Evolutionary conservation across 164 flowering plant species (phyloP).

Genomic region (Santalum album): DNA sequence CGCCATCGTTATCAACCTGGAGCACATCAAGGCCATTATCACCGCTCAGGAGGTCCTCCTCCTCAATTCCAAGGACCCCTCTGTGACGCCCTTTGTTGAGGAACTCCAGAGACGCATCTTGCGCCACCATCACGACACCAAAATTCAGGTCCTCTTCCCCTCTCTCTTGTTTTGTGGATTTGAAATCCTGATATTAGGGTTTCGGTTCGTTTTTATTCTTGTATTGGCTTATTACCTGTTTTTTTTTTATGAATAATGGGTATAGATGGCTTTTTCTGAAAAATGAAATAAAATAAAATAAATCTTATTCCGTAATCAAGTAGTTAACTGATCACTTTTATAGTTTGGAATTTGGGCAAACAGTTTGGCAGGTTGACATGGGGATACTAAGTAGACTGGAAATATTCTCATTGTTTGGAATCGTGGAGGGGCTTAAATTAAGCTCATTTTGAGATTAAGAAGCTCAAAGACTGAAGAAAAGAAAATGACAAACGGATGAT

Average conservation of each 20-base stretch:
- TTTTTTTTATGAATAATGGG: background rate
- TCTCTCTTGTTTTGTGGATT: background rate
- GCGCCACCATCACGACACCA: constrained; percentile 53
- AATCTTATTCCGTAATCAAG: no score
- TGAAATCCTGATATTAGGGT: background rate
- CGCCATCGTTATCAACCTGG: constrained; percentile 88
- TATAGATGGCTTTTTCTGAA: no score
- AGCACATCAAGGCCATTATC: constrained; percentile 92
- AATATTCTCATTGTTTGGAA: no score
- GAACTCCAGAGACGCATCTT: constrained; percentile 63
- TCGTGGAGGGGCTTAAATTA: no score
- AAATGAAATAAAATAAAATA: no score
- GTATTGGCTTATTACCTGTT: background rate
- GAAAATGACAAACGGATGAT: no score
- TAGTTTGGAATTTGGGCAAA: no score
- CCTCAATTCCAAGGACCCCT: constrained; percentile 71
- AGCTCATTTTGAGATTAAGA: no score
- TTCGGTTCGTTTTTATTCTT: background rate
- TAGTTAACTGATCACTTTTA: no score
- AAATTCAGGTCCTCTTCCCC: constrained; percentile 29
- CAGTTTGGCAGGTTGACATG: no score
- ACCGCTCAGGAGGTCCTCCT: constrained; percentile 83
- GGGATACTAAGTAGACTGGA: no score
- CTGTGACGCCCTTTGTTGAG: constrained; percentile 69
- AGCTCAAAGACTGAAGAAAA: no score